phyloP scores from a whole-genome alignment of 2,329 filamentous ascomycete genomes.

The Cyclaneusma minus region DNA sequence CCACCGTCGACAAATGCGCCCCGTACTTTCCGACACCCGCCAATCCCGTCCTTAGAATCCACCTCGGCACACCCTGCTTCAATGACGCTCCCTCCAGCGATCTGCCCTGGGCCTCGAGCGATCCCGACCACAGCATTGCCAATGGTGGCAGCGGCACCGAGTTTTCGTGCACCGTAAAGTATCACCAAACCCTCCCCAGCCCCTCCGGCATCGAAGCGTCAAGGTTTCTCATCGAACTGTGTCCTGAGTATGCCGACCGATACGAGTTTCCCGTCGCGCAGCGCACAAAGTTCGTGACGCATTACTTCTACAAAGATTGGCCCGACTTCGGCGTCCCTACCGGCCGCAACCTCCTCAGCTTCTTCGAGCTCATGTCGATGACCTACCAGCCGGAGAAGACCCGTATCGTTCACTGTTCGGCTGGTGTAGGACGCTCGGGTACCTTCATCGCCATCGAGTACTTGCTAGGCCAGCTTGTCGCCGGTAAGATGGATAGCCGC shows the following conservation, averaged over 20 bases:
- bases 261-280: too few species aligned
- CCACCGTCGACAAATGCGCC: too few species aligned
- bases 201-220: slow-evolving; percentile 33
- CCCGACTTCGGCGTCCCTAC: slow-evolving; percentile 78
- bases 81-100: too few species aligned
- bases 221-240: slow-evolving; percentile 40
- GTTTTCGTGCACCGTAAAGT: slow-evolving; percentile 73
- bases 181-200: slow-evolving; percentile 73
- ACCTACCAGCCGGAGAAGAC: slow-evolving; percentile 51
- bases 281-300: slow-evolving; percentile 63
- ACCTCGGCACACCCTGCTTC: too few species aligned
- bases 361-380: slow-evolving; percentile 54
- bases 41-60: too few species aligned
- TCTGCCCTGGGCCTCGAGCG: too few species aligned
- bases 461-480: slow-evolving; percentile 65
- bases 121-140: too few species aligned
- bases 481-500: slow-evolving; percentile 30
- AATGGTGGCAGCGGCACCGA: too few species aligned
- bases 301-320: slow-evolving; percentile 78
- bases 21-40: too few species aligned
- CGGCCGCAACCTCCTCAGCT: slow-evolving; percentile 47
- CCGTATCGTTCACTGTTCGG: slow-evolving; percentile 75
- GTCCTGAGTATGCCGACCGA: slow-evolving; percentile 52
- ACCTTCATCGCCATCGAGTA: slow-evolving; percentile 97
- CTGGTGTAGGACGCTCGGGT: slow-evolving; percentile 83